These are phyloP conservation scores for Leishmania major DNA, from an alignment of 208 protist species.

Conservation along the genomic window DNA sequence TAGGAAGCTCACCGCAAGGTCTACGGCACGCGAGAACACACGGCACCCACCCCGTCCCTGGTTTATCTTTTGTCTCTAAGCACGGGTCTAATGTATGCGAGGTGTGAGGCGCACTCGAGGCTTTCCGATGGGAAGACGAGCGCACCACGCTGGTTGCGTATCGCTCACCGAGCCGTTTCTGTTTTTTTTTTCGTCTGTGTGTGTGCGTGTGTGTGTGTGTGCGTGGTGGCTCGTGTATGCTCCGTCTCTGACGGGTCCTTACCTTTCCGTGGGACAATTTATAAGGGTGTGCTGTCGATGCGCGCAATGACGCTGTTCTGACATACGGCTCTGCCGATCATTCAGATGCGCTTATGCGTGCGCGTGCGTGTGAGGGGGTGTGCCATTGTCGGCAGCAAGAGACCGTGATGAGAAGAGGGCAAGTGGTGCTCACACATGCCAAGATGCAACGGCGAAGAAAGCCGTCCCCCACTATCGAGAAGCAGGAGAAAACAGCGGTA, in stretches of 20 bases:
- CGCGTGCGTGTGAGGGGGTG: not conserved
- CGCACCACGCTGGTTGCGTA: not conserved
- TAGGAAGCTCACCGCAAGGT: not conserved
- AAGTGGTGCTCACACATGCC: not conserved
- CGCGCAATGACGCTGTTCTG: not conserved
- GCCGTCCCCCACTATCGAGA: not conserved
- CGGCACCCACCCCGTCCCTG: not conserved
- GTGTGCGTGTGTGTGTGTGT: not conserved
- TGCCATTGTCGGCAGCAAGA: not conserved
- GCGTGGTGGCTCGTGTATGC: not conserved
- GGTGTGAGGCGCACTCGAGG: not conserved
- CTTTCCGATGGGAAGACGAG: not conserved
- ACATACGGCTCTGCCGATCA: not conserved
- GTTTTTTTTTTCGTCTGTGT: too few relatives aligned
- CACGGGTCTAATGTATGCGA: not conserved
- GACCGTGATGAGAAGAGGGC: not conserved
- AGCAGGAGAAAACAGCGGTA: not conserved
- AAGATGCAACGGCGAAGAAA: not conserved
- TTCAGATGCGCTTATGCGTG: not conserved
- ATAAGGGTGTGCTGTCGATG: not conserved
- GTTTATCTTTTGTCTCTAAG: not conserved
- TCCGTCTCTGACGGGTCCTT: not conserved
- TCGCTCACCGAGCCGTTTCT: not conserved
- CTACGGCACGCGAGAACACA: not conserved
- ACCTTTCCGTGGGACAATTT: not conserved